These are phyloP conservation scores for Aspergillus heteromorphus DNA, from an alignment of 495 filamentous ascomycete genomes.

Conservation along the genomic window DNA sequence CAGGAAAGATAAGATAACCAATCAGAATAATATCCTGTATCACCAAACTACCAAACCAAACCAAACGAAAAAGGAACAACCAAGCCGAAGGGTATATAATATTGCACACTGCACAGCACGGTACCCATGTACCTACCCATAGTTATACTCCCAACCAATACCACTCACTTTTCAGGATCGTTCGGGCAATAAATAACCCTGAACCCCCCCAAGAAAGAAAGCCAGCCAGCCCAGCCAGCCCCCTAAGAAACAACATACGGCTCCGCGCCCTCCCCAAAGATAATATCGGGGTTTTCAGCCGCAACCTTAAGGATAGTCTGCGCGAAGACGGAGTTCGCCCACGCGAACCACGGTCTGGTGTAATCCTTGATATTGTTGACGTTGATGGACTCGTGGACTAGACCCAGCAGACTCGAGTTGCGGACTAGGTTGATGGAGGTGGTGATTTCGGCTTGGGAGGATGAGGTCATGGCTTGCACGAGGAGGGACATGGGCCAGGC, in stretches of 20 bases:
- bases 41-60: background rate
- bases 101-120: background rate
- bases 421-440: conserved; percentile 67
- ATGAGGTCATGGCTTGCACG: conserved; percentile 84
- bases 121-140: too few relatives aligned
- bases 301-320: conserved; percentile 90
- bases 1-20: too few relatives aligned
- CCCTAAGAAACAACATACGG: conserved; percentile 26
- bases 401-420: conserved; percentile 63
- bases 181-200: background rate
- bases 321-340: conserved; percentile 95
- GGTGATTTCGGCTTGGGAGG: conserved; percentile 78
- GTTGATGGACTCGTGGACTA: conserved; percentile 90
- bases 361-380: conserved; percentile 70
- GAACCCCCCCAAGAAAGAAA: background rate
- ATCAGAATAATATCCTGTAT: too few relatives aligned
- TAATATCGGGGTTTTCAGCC: conserved; percentile 74
- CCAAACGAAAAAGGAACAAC: background rate
- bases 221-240: background rate
- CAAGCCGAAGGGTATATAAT: background rate
- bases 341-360: conserved; percentile 92
- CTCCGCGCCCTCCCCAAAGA: conserved; percentile 61
- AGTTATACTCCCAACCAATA: too few relatives aligned
- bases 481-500: conserved; percentile 98
- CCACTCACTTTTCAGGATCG: too few relatives aligned